Evolutionary conservation across 2,329 filamentous ascomycete genomes (phyloP), one percentile per base, ranked within the genome.

Genomic region (Aureobasidium uvarum): DNA sequence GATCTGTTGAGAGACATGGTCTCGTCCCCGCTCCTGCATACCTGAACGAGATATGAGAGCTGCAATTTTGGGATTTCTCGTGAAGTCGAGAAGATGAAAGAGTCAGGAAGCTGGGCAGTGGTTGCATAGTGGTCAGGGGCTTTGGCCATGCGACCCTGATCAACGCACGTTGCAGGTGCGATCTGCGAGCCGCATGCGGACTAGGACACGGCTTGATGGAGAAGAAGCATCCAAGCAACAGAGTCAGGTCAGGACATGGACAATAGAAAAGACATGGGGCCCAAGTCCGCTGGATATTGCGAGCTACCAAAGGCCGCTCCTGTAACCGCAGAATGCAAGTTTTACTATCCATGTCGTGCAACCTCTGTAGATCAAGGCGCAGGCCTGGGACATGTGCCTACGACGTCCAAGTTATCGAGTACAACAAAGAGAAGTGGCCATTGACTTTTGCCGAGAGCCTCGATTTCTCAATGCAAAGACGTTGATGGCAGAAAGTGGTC

Each of bases 121-220:
- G 41, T 46, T 60, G 41, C 38, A 38, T 16, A 20, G 38, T 59
- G 56, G 28, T 23, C 23, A 36, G 39, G 39, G 38, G n/a, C 16
- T 31, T 31, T 59, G 41, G 20, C 25, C 39, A 46, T 54, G 48
- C 60, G 38, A 63, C 60, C 46, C 60, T 63, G 60, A 63, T 63
- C 60, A 63, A 36, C 46, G 20, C 46, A 48, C 58, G 58, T 62
- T 60, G 60, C 60, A 63, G 46, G 14, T 36, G 25, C 16, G 60
- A 63, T 63, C 60, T 63, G 25, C 60, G 48, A 62, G 46, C 48
- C 39, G 60, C 60, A 63, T 63, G 46, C 31, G 45, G 45, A 50
- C 45, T 62, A 60, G 45, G 16, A 28, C 25, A 62, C 45, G 46
- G 39, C 18, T 52, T 50, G 60, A n/a, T 48, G 46, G 60, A 43